Evolutionary conservation across 1,284 basidiomycete species (phyloP).

Genomic region (Tilletiaria anomala): DNA sequence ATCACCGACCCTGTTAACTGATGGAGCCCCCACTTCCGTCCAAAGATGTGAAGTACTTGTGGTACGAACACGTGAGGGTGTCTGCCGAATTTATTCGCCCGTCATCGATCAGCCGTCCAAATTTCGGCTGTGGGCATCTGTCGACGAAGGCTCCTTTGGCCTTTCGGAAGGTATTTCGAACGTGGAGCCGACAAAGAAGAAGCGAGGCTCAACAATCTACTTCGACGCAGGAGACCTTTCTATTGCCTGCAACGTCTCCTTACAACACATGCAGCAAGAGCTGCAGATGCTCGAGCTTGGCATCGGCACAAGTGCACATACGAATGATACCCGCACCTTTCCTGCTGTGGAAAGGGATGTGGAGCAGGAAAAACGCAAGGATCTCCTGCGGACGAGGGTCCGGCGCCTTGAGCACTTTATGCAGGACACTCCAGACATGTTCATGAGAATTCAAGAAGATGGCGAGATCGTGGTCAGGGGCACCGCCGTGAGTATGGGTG

Average conservation of each 20-base stretch:
- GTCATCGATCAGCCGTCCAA: constrained; percentile 24
- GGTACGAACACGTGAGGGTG: constrained; percentile 13
- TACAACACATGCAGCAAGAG: neutral
- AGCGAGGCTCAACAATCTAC: too few relatives aligned
- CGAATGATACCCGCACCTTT: neutral
- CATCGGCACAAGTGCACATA: neutral
- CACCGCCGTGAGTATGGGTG: neutral
- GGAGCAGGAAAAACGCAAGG: too few relatives aligned
- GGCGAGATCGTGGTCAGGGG: neutral
- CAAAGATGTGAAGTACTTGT: constrained; percentile 12
- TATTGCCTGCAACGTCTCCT: neutral
- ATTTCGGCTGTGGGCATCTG: constrained; percentile 17
- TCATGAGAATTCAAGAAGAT: neutral
- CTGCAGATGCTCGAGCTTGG: neutral
- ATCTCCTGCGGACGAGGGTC: neutral
- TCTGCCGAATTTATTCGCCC: constrained; percentile 17
- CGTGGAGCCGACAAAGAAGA: too few relatives aligned
- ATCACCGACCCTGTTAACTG: neutral
- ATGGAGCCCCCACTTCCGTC: neutral
- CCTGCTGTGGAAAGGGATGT: neutral
- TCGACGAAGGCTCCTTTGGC: constrained; percentile 3
- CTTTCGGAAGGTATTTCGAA: neutral
- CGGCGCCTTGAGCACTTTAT: neutral
- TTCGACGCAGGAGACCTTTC: neutral
- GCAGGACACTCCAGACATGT: neutral